These are phyloP conservation scores for Leptodontidium sp. DNA, from an alignment of 2,329 filamentous ascomycete species.

Conservation along the genomic window DNA sequence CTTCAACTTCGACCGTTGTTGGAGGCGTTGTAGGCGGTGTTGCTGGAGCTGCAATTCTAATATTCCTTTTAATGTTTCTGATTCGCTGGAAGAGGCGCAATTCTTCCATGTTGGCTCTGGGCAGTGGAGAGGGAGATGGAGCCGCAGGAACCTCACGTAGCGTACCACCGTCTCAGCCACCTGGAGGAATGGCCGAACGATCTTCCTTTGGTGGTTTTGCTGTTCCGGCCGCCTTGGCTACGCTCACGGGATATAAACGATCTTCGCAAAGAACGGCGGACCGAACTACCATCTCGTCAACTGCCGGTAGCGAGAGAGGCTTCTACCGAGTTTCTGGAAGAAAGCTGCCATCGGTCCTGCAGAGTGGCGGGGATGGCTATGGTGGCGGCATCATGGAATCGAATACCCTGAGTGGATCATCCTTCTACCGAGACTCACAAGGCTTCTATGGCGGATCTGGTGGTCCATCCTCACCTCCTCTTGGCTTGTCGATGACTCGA, in stretches of 20 bases:
- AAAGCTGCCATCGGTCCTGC: slow-evolving; percentile 69
- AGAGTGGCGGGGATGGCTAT: slow-evolving; percentile 70
- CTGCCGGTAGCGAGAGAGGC: slow-evolving; percentile 59
- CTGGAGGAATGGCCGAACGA: slow-evolving; percentile 56
- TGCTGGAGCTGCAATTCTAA: slow-evolving; percentile 64
- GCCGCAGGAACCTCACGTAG: slow-evolving; percentile 43
- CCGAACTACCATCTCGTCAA: slow-evolving; percentile 42
- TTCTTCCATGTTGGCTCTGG: slow-evolving; percentile 52
- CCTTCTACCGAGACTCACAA: slow-evolving; percentile 63
- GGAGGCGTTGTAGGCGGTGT: slow-evolving; percentile 49
- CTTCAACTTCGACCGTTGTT: slow-evolving; percentile 43
- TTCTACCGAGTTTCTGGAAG: slow-evolving; percentile 72
- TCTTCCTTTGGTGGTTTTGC: slow-evolving; percentile 53
- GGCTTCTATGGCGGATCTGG: slow-evolving; percentile 49
- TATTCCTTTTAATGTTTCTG: slow-evolving; percentile 62
- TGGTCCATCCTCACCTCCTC: slow-evolving; percentile 44
- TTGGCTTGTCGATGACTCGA: slow-evolving; percentile 41
- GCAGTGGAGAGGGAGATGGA: slow-evolving; percentile 51
- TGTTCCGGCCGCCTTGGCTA: slow-evolving; percentile 59
- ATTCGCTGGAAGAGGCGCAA: slow-evolving; percentile 61
- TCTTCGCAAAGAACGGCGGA: slow-evolving; percentile 44
- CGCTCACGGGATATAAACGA: slow-evolving; percentile 52
- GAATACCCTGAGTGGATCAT: slow-evolving; percentile 56
- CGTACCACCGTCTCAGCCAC: slow-evolving; percentile 36
- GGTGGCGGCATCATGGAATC: slow-evolving; percentile 52